Evolutionary conservation across 805 yeast species (phyloP), one percentile per base, ranked within the genome.

Genomic region (Wickerhamiella occidentalis): DNA sequence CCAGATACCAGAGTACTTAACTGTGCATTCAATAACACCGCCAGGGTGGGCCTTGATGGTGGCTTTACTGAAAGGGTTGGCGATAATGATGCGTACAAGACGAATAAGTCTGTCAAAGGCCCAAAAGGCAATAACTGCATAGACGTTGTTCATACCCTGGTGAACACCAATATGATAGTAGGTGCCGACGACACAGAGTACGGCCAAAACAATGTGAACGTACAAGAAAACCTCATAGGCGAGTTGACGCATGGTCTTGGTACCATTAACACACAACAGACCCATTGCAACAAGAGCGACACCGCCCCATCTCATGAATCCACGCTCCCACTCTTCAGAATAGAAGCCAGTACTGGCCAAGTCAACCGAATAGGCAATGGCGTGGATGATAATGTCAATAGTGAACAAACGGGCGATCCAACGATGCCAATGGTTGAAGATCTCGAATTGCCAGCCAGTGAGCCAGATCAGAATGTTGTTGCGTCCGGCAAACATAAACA

Each of bases 401-500:
- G 71, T 66, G 56, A 73, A 64, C 0, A 73, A 65, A 54, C 79
- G 70, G 0, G 83, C 80, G 45, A 70, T 61, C 80, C 82, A 77
- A 61, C 73, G 77, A 63, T 82, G 90, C 57, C 73, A 75, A 37
- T 68, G 62, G 53, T 75, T 66, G 64, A 81, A 80, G 1, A 78
- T 68, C 5, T 77, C 60, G 54, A 72, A 77, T 0, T 74, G 61
- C 64, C 80, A 68, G 1, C 84, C 82, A 2, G 84, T 71, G 9
- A 79, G 51, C 59, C 67, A 68, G 52, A 72, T 72, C 58, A 80
- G 67, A 30, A 82, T 73, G 58, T 80, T 81, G 60, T 81, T 81
- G 60, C 86, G 70, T 29, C 80, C 80, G 12, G 83, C 82, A 62
- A 81, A 80, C 50, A 82, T 63, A 53, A 76, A 73, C 13, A 79